Evolutionary conservation across 1,284 basidiomycete species (phyloP).

Genomic region (Pulchroboletus neoregius): DNA sequence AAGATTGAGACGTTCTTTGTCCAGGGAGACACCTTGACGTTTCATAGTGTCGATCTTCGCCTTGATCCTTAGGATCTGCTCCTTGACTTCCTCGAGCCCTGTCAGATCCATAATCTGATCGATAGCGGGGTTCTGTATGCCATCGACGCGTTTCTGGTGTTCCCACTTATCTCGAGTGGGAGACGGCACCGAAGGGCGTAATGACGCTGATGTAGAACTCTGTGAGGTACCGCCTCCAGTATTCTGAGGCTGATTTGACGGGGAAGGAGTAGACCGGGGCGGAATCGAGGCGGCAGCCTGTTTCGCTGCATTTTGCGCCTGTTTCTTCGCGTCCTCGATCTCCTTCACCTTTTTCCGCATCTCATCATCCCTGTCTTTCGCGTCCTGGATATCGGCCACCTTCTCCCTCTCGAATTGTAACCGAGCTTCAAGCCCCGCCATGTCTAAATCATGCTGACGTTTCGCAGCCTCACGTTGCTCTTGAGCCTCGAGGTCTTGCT

Average conservation of each 20-base stretch:
- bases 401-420: conserved; percentile 24
- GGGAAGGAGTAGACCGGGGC: conserved; percentile 9
- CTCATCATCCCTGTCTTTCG: conserved; percentile 29
- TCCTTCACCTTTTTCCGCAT: conserved; percentile 32
- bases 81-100: too few relatives aligned
- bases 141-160: conserved; percentile 44
- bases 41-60: conserved; percentile 45
- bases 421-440: conserved; percentile 33
- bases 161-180: conserved; percentile 43
- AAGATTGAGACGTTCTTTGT: conserved; percentile 49
- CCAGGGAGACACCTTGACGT: conserved; percentile 42
- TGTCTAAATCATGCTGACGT: conserved; percentile 28
- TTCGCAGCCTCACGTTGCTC: conserved; percentile 32
- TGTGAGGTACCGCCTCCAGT: not conserved
- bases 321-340: conserved; percentile 25
- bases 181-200: conserved; percentile 26
- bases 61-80: conserved; percentile 47
- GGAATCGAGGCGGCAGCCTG: not conserved
- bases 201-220: not conserved
- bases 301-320: conserved; percentile 12
- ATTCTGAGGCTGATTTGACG: conserved; percentile 5
- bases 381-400: conserved; percentile 25
- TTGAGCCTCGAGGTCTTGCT: conserved; percentile 31
- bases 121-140: conserved; percentile 42
- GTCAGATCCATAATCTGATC: conserved; percentile 56